Evolutionary conservation across 495 filamentous ascomycete species (phyloP).

Genomic region (Aspergillus egyptiacus): DNA sequence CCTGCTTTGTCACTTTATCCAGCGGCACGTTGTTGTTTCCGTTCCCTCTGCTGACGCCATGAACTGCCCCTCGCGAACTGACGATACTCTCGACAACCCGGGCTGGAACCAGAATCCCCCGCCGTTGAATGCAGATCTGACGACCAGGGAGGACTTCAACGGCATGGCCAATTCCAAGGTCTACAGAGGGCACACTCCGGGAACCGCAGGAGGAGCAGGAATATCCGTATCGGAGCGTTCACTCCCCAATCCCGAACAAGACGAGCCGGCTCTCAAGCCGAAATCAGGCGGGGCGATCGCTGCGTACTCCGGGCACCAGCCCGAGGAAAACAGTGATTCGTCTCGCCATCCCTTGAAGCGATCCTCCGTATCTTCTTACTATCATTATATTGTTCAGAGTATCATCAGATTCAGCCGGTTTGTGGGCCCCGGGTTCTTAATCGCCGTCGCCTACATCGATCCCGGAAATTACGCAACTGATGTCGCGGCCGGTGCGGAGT

Average conservation of each 20-base stretch:
- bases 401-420: conserved; percentile 67
- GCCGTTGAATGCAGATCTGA: conserved; percentile 49
- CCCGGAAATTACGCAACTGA: conserved; percentile 85
- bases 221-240: conserved; percentile 20
- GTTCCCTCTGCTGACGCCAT: too few relatives aligned
- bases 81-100: conserved; percentile 39
- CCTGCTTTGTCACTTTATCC: background rate
- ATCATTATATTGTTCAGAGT: conserved; percentile 19
- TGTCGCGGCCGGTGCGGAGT: conserved; percentile 64
- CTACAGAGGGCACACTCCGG: conserved; percentile 29
- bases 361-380: conserved; percentile 16
- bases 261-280: conserved; percentile 26
- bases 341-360: conserved; percentile 33
- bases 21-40: too few relatives aligned
- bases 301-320: conserved; percentile 30
- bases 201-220: conserved; percentile 19
- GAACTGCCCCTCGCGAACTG: conserved; percentile 53
- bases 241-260: conserved; percentile 22
- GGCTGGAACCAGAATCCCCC: conserved; percentile 52
- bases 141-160: conserved; percentile 60
- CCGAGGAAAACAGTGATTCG: conserved; percentile 33
- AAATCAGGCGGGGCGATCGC: conserved; percentile 31
- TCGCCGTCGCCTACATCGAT: conserved; percentile 75
- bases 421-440: conserved; percentile 80
- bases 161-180: conserved; percentile 43